Evolutionary conservation across 192 early-diverging fungal species (phyloP).

Genomic region (Spizellomyces sp.): DNA sequence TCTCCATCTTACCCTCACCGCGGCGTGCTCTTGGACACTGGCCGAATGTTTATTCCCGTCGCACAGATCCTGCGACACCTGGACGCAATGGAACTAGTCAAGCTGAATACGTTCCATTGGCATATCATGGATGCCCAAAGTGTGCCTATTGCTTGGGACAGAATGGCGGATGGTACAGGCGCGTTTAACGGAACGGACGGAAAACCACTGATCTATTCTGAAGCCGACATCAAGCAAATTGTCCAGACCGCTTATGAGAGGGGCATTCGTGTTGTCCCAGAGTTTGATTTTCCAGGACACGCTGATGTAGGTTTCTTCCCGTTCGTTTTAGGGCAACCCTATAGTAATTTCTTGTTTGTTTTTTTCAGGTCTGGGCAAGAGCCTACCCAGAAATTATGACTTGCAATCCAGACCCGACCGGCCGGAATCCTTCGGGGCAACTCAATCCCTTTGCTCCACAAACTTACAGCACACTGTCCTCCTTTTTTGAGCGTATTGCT

Average conservation of each 20-base stretch:
- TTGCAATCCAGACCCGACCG: constrained; percentile 35
- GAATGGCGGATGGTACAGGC: background rate
- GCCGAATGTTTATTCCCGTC: constrained; percentile 42
- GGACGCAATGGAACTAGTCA: constrained; percentile 30
- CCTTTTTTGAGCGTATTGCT: constrained; percentile 69
- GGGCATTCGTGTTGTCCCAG: constrained; percentile 89
- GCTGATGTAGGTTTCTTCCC: constrained; percentile 31
- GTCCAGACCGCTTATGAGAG: constrained; percentile 73
- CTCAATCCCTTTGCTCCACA: constrained; percentile 56
- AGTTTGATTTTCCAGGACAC: constrained; percentile 89
- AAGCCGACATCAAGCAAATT: constrained; percentile 68
- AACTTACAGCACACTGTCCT: constrained; percentile 64
- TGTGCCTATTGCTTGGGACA: constrained; percentile 3
- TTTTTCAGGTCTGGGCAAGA: constrained; percentile 21
- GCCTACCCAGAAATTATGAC: constrained; percentile 15
- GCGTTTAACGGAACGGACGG: background rate
- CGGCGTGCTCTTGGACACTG: constrained; percentile 42
- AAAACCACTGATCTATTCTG: constrained; percentile 53
- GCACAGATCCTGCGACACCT: constrained; percentile 21
- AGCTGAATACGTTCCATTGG: constrained; percentile 43
- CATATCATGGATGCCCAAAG: constrained; percentile 44
- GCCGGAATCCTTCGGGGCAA: constrained; percentile 76
- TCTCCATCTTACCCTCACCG: constrained; percentile 27
- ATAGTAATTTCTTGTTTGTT: no score
- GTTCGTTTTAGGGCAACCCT: no score